Base-by-base conservation (phyloP, 169 alveolate genomes). In the Eimeria necatrix region DNA sequence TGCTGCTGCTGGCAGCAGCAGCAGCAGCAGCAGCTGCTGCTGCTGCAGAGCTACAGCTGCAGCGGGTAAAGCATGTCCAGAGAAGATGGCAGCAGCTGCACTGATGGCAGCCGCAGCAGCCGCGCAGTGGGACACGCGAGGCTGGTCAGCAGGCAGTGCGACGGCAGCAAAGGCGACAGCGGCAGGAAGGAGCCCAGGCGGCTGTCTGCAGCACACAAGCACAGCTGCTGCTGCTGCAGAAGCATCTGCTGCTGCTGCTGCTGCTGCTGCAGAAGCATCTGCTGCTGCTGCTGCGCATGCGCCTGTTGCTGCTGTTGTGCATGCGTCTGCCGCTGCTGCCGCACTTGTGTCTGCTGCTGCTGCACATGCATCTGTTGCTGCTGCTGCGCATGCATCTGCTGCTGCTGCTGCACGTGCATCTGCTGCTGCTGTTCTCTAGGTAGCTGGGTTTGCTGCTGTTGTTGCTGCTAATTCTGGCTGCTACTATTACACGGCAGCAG, bases 171-270 rank as follows among this genome's bases (percentile, higher is more conserved):
- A 71, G 81, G 81, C 14, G 81, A n/a, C 10, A 71, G 16, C 9
- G 81, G 81, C 22, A 71, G 3, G 4, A 71, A 6, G 4, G 81
- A 71, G 81, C 53, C 81, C 10, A 71, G 48, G 18, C 81, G 81
- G 81, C 81, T n/a, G 22, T 71, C 81, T 71, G 81, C 51, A 71
- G 46, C 51, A 32, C 73, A 61, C 64, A 53, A 9, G 14, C 64
- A 53, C 64, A 53, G 7, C 20, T 14, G 14, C 7, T 53, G 64
- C 64, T 53, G 64, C 64, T 53, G 64, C 64, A 9, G 64, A 7
- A 9, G 64, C 64, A 9, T 7, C 64, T 53, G 64, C 64, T 53
- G 64, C 14, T 53, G 64, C 64, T 53, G 64, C 14, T 53, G n/a
- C n/a, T n/a, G n/a, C n/a, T n/a, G n/a, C n/a, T n/a, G n/a, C n/a